Base-by-base conservation (phyloP, 805 yeast genomes). In the Cyberlindnera lachancei region DNA sequence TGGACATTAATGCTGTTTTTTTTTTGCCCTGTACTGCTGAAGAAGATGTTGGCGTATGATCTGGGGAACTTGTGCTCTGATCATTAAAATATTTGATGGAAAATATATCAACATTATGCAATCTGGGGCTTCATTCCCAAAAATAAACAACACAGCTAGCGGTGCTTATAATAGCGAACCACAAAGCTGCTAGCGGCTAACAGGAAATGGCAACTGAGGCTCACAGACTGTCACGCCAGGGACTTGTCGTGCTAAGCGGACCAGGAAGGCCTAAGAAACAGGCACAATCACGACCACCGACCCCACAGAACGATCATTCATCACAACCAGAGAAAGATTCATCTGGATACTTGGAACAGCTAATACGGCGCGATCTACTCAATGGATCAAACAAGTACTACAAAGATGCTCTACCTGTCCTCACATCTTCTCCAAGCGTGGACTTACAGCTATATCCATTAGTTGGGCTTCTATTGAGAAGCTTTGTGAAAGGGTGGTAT, bases 401-500 rank as follows among this genome's bases (percentile, higher is more conserved):
- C 15, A 37, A 31, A 19, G 55, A 51, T 15, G 31, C 34, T 8
- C 46, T 68, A 3, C 70, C 72, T 0, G 51, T 58, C 1, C 44
- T 68, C 25, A 61, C 70, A 1, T 53, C 64, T 2, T 59, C 66
- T 0, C 39, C 55, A 1, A 46, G 40, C 2, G 58, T 73, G 4
- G 74, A 71, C 41, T 33, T 55, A 2, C 66, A 70, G 41, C 46
- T 73, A 11, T 68, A 70, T 40, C 61, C 70, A 2, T 40, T 74
- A 5, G 37, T 70, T 5, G 72, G 73, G 0, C 50, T 73, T 11
- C 45, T 73, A 5, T 35, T 70, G 25, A 58, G 63, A 16, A 66
- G 66, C 32, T 74, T 73, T 41, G 59, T 73, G 4, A 53, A 59
- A 15, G 48, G 58, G 8, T 70, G 75, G 73, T 71, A 72, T 47